Percentiles rank a stretch among this genome's conserved stretches.
phyloP scores from a whole-genome alignment of 75 land plant genomes.

The Selaginella moellendorffii region DNA sequence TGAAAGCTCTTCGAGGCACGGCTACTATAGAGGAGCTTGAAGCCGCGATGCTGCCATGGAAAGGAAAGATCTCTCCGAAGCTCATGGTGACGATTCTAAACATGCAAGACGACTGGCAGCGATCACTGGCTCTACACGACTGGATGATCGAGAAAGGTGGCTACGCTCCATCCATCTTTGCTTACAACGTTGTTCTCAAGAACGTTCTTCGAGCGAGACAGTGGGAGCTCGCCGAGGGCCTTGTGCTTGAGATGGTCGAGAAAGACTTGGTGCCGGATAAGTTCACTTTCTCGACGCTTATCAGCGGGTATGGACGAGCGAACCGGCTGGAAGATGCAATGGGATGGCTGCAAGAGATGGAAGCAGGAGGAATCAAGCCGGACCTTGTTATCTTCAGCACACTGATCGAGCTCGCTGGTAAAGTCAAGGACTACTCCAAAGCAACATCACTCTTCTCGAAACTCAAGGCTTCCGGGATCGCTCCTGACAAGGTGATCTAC shows the following conservation, averaged over 20 bases:
- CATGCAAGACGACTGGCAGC: constrained; percentile 54
- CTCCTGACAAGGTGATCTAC: constrained; percentile 68
- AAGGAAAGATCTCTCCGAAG: constrained; percentile 49
- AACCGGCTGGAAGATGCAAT: constrained; percentile 62
- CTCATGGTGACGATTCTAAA: constrained; percentile 74
- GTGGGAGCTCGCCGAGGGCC: constrained; percentile 70
- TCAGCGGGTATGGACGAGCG: constrained; percentile 56
- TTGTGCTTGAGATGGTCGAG: constrained; percentile 71
- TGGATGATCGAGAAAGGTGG: constrained; percentile 70
- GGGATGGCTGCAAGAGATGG: constrained; percentile 70
- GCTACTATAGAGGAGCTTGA: constrained; percentile 34
- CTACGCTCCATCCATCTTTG: constrained; percentile 54
- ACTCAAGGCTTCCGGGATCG: constrained; percentile 35
- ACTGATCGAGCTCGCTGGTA: constrained; percentile 68
- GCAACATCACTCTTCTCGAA: constrained; percentile 66
- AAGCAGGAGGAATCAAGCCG: constrained; percentile 46
- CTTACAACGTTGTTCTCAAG: constrained; percentile 75
- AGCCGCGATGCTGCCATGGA: constrained; percentile 31
- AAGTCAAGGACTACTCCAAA: constrained; percentile 54
- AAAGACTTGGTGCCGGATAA: constrained; percentile 54
- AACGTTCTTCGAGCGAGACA: constrained; percentile 47
- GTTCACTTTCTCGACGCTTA: constrained; percentile 74
- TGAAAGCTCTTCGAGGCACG: constrained; percentile 25
- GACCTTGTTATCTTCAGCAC: constrained; percentile 77
- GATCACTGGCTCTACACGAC: constrained; percentile 93